A percentile compares a stretch with the other conserved stretches of the same genome.
Conservation (phyloP, 805 yeast species). For the Torulaspora delbrueckii region DNA sequence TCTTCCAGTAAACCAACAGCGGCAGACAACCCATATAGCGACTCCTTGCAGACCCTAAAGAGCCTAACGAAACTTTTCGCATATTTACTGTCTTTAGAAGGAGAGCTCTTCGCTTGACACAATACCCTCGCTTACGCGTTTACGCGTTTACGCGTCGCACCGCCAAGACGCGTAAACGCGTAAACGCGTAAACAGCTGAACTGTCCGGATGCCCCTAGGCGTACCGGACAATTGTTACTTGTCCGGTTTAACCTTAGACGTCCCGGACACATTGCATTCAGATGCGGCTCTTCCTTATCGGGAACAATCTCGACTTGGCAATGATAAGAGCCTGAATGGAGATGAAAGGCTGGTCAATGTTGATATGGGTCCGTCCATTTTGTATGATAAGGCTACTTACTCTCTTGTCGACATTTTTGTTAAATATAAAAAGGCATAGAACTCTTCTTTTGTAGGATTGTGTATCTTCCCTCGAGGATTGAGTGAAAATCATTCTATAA, state of each 20-base stretch:
- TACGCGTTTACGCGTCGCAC: constrained; percentile 8
- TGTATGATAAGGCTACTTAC: background rate
- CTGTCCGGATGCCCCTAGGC: background rate
- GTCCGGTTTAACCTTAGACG: background rate
- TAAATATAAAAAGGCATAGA: background rate
- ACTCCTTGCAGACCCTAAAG: background rate
- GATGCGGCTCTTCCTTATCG: background rate
- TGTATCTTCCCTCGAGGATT: background rate
- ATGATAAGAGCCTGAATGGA: background rate
- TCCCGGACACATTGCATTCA: background rate
- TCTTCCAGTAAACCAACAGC: background rate
- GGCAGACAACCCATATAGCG: background rate
- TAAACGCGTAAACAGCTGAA: background rate
- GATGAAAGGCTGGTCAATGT: background rate
- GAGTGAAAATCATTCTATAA: background rate
- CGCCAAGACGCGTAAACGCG: background rate
- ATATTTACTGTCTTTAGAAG: constrained; percentile 1
- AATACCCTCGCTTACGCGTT: constrained; percentile 9
- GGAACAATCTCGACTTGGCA: background rate
- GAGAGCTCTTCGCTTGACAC: constrained; percentile 5
- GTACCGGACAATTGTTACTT: background rate
- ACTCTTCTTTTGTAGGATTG: background rate
- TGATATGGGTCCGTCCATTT: background rate
- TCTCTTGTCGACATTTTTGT: background rate
- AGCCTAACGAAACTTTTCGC: background rate